Conservation (phyloP, 352 stramenopile genomes). For the Phytophthora constricta region DNA sequence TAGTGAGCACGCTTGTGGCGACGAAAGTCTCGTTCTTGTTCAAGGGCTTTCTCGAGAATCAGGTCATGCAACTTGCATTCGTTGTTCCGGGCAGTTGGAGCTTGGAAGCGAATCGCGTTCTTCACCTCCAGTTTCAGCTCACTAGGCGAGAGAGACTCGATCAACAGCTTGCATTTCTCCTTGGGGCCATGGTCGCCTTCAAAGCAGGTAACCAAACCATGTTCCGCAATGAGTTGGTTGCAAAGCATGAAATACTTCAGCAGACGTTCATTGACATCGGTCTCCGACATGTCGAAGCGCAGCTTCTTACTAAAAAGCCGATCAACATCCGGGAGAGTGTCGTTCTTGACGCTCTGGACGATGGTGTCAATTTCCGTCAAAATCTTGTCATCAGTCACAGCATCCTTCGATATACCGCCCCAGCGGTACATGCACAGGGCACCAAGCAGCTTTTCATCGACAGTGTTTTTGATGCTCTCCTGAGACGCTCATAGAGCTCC, state of each 20-base stretch:
- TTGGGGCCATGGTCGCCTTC: slow-evolving; percentile 2
- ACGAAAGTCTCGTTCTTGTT: slow-evolving; percentile 16
- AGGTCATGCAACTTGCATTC: slow-evolving; percentile 17
- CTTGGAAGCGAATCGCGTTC: slow-evolving; percentile 20
- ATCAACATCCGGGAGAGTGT: slow-evolving; percentile 7
- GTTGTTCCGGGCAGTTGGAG: neutral
- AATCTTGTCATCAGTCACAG: slow-evolving; percentile 6
- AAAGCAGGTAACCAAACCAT: slow-evolving; percentile 9
- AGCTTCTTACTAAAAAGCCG: slow-evolving; percentile 3
- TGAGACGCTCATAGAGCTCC: neutral
- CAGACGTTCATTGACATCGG: slow-evolving; percentile 4
- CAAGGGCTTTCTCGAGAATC: slow-evolving; percentile 11
- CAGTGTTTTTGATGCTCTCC: slow-evolving; percentile 10
- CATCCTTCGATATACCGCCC: slow-evolving; percentile 1
- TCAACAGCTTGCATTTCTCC: slow-evolving; percentile 16
- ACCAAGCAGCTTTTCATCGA: slow-evolving; percentile 6
- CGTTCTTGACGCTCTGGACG: slow-evolving; percentile 9
- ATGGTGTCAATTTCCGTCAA: slow-evolving; percentile 6
- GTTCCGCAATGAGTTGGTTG: slow-evolving; percentile 9
- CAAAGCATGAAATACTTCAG: slow-evolving; percentile 15
- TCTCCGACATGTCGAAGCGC: slow-evolving; percentile 2
- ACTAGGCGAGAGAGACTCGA: slow-evolving; percentile 2
- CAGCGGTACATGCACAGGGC: slow-evolving; percentile 12
- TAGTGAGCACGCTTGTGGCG: slow-evolving; percentile 8
- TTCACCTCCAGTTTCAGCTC: slow-evolving; percentile 14